Evolutionary conservation across 805 yeast genomes (phyloP), one percentile per base, ranked within the genome.

Genomic region (Candida boidinii): DNA sequence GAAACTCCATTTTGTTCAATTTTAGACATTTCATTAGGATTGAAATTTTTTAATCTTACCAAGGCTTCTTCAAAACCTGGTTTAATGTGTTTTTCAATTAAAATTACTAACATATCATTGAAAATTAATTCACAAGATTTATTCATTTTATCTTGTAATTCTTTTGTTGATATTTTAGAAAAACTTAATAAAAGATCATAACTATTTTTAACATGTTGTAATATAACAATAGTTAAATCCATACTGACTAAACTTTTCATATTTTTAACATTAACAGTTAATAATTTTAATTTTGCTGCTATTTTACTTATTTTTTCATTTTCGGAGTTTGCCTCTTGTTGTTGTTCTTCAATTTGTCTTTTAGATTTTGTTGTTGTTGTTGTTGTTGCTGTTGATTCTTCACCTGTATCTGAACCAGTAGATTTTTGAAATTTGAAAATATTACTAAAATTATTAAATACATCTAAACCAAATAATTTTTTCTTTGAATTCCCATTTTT

Each of bases 31-130:
- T 56, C 56, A 22, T 60, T 51, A 0, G 95, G 90, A 38, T 81
- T 77, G 46, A 87, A 90, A 23, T 74, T 70, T 34, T 75, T 69
- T 36, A 90, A 60, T 33, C 87, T 71, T 1, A 58, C 61, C 32
- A 88, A 62, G 0, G 97, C 96, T 44, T 76, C 80, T 26, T 76
- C 77, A 52, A 92, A 92, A 0, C 96, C 97, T 0, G 76, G 76
- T 40, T 71, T 70, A n/a, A 92, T 66, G 55, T 92, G 97, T n/a
- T 71, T 63, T 13, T 66, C 66, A 10, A 88, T 81, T 12, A 90
- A 60, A 5, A 73, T 60, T 2, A 68, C 70, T 7, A 90, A 56
- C 31, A 82, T 68, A 23, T 70, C 73, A 13, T 78, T 75, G 49
- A 86, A 90, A 2, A 87, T 64, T n/a, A 69, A 72, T 48, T 77